A percentile compares a stretch with the other conserved stretches of the same genome.
phyloP scores from a whole-genome alignment of 345 rosid species.

The Gossypium turneri region DNA sequence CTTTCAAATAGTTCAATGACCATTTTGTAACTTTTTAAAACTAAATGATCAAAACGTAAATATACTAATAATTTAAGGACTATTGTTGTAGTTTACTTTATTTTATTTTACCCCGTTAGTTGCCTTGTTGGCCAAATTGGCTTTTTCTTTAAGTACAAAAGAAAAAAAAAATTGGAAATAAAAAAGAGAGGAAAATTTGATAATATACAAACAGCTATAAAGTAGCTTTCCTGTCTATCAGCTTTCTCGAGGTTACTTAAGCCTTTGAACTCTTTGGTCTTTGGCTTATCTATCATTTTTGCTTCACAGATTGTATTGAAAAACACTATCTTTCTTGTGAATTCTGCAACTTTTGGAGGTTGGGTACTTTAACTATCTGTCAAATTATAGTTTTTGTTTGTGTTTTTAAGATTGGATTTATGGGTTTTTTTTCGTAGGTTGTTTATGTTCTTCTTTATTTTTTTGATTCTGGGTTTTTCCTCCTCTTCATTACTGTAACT shows the following conservation, averaged over 20 bases:
- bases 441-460: background rate
- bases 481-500: background rate
- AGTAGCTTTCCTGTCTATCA: background rate
- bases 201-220: background rate
- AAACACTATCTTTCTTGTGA: background rate
- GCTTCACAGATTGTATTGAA: background rate
- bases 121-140: too few species aligned
- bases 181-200: too few species aligned
- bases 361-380: background rate
- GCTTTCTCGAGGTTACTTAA: background rate
- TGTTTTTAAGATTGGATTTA: constrained; percentile 7
- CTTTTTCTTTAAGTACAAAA: too few species aligned
- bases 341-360: background rate
- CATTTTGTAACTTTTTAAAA: too few species aligned
- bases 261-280: background rate
- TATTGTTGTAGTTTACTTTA: too few species aligned
- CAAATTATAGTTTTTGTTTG: background rate
- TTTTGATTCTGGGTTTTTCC: background rate
- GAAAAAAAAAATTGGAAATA: too few species aligned
- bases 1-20: too few species aligned
- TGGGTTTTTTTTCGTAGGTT: background rate
- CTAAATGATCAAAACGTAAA: too few species aligned
- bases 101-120: too few species aligned
- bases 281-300: background rate
- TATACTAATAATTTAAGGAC: too few species aligned